Evolutionary conservation across 768 basidiomycete species (phyloP).

Genomic region (Phlebiopsis flavidoalba): DNA sequence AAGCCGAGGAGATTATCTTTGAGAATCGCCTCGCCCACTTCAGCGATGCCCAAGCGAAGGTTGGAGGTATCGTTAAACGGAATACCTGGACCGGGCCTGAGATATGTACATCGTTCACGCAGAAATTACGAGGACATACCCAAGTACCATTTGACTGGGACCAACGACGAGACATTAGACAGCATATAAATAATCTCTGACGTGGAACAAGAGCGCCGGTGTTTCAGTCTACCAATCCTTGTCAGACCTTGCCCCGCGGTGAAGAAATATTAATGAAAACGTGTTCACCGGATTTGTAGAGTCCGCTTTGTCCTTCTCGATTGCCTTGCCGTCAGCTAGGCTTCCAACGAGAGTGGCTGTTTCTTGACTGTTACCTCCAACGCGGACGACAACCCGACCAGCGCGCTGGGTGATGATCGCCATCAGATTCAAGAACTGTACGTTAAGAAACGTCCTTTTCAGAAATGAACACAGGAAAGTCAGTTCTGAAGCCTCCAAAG

Average conservation of each 20-base stretch:
- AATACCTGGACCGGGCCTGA: constrained; percentile 13
- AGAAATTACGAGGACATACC: constrained; percentile 18
- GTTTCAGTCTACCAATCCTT: constrained; percentile 43
- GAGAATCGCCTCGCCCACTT: constrained; percentile 37
- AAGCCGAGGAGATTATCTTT: constrained; percentile 40
- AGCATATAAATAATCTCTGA: constrained; percentile 47
- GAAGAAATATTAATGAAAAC: constrained; percentile 15
- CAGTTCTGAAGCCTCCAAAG: neutral
- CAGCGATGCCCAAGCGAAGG: constrained; percentile 30
- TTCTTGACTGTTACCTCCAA: constrained; percentile 53
- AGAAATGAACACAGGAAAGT: neutral
- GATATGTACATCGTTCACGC: neutral
- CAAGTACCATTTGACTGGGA: constrained; percentile 45
- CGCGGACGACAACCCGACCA: constrained; percentile 31
- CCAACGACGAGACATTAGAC: constrained; percentile 37
- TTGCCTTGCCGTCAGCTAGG: constrained; percentile 10
- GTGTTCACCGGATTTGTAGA: constrained; percentile 37
- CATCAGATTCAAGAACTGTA: constrained; percentile 46
- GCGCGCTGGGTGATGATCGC: constrained; percentile 39
- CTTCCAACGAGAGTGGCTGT: constrained; percentile 28
- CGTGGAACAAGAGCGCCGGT: constrained; percentile 43
- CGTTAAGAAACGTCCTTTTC: constrained; percentile 15
- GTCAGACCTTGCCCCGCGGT: constrained; percentile 23
- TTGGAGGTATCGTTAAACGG: constrained; percentile 25
- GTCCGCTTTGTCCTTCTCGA: constrained; percentile 18